Percentiles rank a stretch among this genome's conserved stretches.
phyloP scores from a whole-genome alignment of 2,329 filamentous ascomycete species.

The Fusarium scirpi region DNA sequence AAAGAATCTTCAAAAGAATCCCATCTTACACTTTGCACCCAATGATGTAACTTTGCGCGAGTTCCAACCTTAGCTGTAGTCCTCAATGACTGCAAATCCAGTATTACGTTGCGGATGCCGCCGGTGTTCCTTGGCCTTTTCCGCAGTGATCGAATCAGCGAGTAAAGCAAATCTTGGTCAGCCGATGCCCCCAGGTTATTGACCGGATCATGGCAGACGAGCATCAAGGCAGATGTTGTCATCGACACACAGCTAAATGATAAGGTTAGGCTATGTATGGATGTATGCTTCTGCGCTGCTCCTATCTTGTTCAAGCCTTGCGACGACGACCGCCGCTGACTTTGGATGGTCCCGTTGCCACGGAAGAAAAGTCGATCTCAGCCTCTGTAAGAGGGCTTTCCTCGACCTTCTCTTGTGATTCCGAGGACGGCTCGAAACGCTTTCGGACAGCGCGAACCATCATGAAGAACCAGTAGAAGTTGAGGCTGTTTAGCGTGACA shows the following conservation, averaged over 20 bases:
- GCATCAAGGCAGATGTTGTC: background rate
- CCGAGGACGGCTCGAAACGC: conserved; percentile 70
- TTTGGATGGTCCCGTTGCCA: conserved; percentile 47
- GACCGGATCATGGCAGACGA: background rate
- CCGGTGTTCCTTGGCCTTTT: background rate
- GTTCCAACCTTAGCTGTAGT: background rate
- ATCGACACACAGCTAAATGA: background rate
- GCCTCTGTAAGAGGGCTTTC: conserved; percentile 43
- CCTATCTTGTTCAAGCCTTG: conserved; percentile 46
- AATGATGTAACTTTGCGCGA: background rate
- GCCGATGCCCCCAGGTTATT: background rate
- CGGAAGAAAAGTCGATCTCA: conserved; percentile 48
- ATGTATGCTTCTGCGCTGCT: background rate
- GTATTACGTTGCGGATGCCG: background rate
- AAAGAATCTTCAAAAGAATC: background rate
- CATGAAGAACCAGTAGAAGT: conserved; percentile 88
- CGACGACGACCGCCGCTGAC: conserved; percentile 43
- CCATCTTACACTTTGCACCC: background rate
- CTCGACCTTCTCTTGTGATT: conserved; percentile 48
- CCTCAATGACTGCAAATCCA: background rate
- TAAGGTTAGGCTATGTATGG: background rate
- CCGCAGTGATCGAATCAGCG: background rate
- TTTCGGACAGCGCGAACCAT: conserved; percentile 85
- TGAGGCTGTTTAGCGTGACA: conserved; percentile 77
- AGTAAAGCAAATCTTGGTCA: background rate